A percentile compares a stretch with the other conserved stretches of the same genome.
These are phyloP conservation scores for Apiospora pterosperma DNA, from an alignment of 2,329 filamentous ascomycete species.

Conservation along the genomic window DNA sequence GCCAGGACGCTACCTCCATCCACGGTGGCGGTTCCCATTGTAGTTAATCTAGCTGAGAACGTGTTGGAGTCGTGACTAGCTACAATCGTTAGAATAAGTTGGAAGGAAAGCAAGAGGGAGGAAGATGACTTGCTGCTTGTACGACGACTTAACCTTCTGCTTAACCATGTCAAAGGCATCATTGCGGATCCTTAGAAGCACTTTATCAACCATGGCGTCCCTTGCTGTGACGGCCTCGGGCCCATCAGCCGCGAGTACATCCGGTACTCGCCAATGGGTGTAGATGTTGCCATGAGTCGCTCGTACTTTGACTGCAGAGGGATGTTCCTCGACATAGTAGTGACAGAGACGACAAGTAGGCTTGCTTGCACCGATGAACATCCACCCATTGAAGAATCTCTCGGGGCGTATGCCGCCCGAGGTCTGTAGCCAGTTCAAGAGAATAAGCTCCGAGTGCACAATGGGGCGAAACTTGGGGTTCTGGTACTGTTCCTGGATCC, in stretches of 20 bases:
- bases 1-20: background rate
- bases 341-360: constrained; percentile 18
- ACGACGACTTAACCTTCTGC: background rate
- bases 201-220: constrained; percentile 6
- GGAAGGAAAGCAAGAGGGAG: background rate
- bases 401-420: constrained; percentile 1
- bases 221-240: background rate
- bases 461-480: constrained; percentile 8
- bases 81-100: background rate
- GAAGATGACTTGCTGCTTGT: background rate
- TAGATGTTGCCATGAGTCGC: constrained; percentile 18
- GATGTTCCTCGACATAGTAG: constrained; percentile 16
- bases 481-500: background rate
- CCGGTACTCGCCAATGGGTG: constrained; percentile 14
- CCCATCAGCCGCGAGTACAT: constrained; percentile 5
- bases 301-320: constrained; percentile 9
- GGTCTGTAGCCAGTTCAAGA: constrained; percentile 13
- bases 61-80: constrained; percentile 6
- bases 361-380: constrained; percentile 22
- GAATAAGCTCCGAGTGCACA: constrained; percentile 18
- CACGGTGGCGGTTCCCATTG: background rate
- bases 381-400: constrained; percentile 16
- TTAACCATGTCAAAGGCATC: constrained; percentile 5
- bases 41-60: background rate
- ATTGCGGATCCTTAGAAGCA: constrained; percentile 5